phyloP scores from a whole-genome alignment of 768 basidiomycete species.

The Coprinopsis cinerea region DNA sequence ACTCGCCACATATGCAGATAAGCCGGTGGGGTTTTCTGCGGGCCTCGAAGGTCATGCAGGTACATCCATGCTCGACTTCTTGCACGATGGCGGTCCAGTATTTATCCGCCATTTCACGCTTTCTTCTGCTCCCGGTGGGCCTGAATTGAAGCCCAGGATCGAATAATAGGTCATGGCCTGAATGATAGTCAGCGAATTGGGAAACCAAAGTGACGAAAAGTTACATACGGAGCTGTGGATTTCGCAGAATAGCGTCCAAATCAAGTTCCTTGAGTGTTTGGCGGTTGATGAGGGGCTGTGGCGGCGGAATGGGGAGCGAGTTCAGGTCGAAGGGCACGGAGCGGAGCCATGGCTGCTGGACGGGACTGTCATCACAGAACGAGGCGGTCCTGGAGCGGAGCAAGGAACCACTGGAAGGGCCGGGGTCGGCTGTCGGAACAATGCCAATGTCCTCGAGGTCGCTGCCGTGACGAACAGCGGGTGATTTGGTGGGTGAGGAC shows the following conservation, averaged over 20 bases:
- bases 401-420: constrained; percentile 40
- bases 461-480: constrained; percentile 29
- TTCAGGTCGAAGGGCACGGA: constrained; percentile 36
- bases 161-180: constrained; percentile 87
- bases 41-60: constrained; percentile 71
- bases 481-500: constrained; percentile 21
- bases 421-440: constrained; percentile 35
- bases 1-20: constrained; percentile 11
- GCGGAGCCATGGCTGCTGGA: constrained; percentile 19
- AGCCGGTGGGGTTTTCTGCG: constrained; percentile 46
- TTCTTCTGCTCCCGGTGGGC: constrained; percentile 68
- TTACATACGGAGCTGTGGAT: constrained; percentile 75
- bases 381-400: constrained; percentile 20
- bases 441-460: constrained; percentile 44
- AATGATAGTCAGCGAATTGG: constrained; percentile 14
- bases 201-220: constrained; percentile 11
- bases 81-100: constrained; percentile 82
- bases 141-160: constrained; percentile 81
- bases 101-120: constrained; percentile 63
- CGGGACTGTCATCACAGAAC: constrained; percentile 1
- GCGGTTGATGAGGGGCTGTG: constrained; percentile 74
- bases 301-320: constrained; percentile 58
- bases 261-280: constrained; percentile 83
- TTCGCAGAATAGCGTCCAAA: constrained; percentile 77
- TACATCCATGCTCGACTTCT: constrained; percentile 79